Conservation (phyloP, 208 protist genomes). For the Herpetomonas samuelpessoai region DNA sequence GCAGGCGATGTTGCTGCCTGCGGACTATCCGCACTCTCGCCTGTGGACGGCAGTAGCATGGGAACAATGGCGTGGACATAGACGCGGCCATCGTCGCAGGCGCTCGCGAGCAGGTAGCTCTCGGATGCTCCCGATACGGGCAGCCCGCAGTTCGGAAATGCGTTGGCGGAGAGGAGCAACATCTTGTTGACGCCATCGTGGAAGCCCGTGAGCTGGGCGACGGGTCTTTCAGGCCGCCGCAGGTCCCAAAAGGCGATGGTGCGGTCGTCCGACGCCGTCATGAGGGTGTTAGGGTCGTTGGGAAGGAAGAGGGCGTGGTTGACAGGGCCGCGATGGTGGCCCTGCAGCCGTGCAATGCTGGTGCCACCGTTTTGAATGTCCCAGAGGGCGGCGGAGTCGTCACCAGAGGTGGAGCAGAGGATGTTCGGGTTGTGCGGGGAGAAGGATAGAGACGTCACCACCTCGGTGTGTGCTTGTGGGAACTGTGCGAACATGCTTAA, state of each 20-base stretch:
- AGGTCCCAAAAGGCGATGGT: conserved; percentile 75
- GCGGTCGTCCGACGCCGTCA: conserved; percentile 78
- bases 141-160: neutral
- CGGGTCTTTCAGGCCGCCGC: conserved; percentile 28
- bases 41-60: conserved; percentile 1
- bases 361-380: conserved; percentile 30
- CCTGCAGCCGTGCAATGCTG: conserved; percentile 18
- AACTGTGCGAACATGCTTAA: conserved; percentile 52
- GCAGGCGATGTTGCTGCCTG: neutral
- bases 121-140: neutral
- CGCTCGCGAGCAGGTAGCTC: conserved; percentile 45
- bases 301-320: conserved; percentile 74
- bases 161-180: conserved; percentile 35
- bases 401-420: conserved; percentile 80
- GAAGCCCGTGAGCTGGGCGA: conserved; percentile 59
- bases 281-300: conserved; percentile 26
- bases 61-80: conserved; percentile 60
- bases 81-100: conserved; percentile 81
- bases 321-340: conserved; percentile 61
- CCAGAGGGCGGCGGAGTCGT: conserved; percentile 82
- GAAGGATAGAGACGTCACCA: conserved; percentile 74
- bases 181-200: conserved; percentile 82
- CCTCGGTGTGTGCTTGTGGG: conserved; percentile 60
- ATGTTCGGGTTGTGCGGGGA: conserved; percentile 43
- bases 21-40: neutral